A percentile compares a stretch with the other conserved stretches of the same genome.
phyloP scores from a whole-genome alignment of 2,329 filamentous ascomycete genomes.

The Seiridium cupressi region DNA sequence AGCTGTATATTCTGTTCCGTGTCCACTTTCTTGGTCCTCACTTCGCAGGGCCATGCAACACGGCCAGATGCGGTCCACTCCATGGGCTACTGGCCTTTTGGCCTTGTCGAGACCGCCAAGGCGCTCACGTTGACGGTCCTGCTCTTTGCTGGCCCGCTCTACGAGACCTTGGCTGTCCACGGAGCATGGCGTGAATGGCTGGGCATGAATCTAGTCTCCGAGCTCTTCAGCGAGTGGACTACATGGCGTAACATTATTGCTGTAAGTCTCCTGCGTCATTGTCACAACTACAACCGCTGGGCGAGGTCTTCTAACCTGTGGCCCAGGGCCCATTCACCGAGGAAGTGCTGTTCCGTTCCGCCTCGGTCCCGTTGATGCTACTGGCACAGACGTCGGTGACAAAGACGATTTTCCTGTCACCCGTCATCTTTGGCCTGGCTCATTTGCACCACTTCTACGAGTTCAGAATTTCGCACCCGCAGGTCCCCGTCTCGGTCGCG shows the following conservation, averaged over 20 bases:
- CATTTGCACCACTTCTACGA: constrained; percentile 97
- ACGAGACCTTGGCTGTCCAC: constrained; percentile 73
- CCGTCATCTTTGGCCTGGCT: constrained; percentile 87
- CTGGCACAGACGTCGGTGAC: constrained; percentile 58
- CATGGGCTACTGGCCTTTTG: constrained; percentile 80
- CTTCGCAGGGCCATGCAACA: constrained; percentile 47
- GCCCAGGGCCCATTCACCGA: constrained; percentile 80
- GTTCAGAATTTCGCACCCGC: constrained; percentile 77
- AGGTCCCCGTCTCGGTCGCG: constrained; percentile 60
- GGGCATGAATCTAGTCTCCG: constrained; percentile 51
- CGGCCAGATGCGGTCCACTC: constrained; percentile 59
- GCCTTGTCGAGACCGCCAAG: constrained; percentile 60
- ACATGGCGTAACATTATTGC: constrained; percentile 85
- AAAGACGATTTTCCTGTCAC: constrained; percentile 75
- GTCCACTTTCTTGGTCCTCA: constrained; percentile 66
- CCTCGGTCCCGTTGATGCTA: constrained; percentile 79
- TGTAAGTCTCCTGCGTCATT: constrained; percentile 47
- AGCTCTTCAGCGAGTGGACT: constrained; percentile 70
- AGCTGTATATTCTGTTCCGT: constrained; percentile 70
- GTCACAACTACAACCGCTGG: too few species aligned
- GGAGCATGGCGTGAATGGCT: constrained; percentile 67
- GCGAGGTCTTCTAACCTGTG: neutral
- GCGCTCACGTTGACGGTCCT: constrained; percentile 70
- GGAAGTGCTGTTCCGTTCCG: constrained; percentile 88
- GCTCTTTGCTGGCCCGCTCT: constrained; percentile 83